phyloP scores from a whole-genome alignment of 257 asterid genomes.

The Nicotiana undulata region DNA sequence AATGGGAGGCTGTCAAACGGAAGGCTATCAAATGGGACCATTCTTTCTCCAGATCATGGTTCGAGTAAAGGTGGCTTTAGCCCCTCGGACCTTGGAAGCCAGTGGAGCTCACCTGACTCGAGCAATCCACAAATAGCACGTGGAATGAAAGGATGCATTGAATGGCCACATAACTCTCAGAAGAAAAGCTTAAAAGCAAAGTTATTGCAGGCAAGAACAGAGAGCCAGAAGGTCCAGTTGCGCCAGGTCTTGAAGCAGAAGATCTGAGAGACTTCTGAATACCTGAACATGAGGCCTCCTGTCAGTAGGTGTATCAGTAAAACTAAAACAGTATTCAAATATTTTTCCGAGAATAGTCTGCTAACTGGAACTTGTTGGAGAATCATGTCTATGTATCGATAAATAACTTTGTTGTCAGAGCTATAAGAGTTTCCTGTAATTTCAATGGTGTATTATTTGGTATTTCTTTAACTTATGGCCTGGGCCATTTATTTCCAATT shows the following conservation, averaged over 20 bases:
- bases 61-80: conserved; percentile 39
- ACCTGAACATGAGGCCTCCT: not conserved
- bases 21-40: conserved; percentile 27
- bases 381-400: not conserved
- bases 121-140: conserved; percentile 54
- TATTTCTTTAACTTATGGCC: not conserved
- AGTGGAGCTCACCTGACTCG: conserved; percentile 65
- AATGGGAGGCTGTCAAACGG: conserved; percentile 40
- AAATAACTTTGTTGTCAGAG: not conserved
- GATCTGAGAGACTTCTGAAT: conserved; percentile 23
- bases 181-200: conserved; percentile 66
- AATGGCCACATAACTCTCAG: conserved; percentile 65
- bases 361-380: not conserved
- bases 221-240: conserved; percentile 78
- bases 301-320: not conserved
- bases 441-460: not conserved
- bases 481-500: not conserved
- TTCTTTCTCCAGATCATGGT: conserved; percentile 37
- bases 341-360: not conserved
- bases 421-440: not conserved
- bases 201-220: conserved; percentile 75
- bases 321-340: not conserved
- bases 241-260: conserved; percentile 91
- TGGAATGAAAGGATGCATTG: conserved; percentile 84
- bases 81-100: conserved; percentile 47